Conservation (phyloP, 2,329 filamentous ascomycete genomes). For the Dactylellina leptospora region DNA sequence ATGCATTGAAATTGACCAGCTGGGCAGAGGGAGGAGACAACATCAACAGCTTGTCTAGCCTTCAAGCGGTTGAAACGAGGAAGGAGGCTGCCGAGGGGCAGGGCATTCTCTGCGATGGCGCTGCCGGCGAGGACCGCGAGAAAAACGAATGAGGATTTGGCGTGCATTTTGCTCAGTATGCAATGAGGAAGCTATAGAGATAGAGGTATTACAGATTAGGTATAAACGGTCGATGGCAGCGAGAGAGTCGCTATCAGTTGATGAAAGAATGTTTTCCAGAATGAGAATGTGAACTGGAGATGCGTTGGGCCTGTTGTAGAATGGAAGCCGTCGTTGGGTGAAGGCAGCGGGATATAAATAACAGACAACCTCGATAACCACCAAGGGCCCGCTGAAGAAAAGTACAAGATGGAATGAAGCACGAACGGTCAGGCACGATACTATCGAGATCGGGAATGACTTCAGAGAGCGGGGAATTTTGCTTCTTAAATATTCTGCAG, state of each 20-base stretch:
- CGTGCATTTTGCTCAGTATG: constrained; percentile 21
- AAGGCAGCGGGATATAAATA: constrained; percentile 15
- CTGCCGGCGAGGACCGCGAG: constrained; percentile 19
- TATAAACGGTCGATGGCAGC: neutral
- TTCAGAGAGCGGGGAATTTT: constrained; percentile 30
- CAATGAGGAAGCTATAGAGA: neutral
- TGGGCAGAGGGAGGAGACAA: constrained; percentile 24
- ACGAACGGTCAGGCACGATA: constrained; percentile 9
- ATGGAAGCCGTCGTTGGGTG: neutral
- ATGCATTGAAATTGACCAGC: constrained; percentile 33
- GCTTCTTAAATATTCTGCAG: constrained; percentile 24
- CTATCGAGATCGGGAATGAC: constrained; percentile 23
- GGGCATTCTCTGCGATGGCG: constrained; percentile 34
- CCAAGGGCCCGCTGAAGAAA: neutral
- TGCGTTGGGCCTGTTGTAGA: constrained; percentile 34
- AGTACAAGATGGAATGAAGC: constrained; percentile 10
- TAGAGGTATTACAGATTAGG: neutral
- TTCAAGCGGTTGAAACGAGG: constrained; percentile 31
- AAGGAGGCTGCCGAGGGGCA: constrained; percentile 27
- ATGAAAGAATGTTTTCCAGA: constrained; percentile 4
- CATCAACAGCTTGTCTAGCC: constrained; percentile 20
- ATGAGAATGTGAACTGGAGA: neutral
- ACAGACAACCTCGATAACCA: neutral
- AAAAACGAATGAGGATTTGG: constrained; percentile 25
- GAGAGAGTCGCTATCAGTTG: neutral